Base-by-base conservation (phyloP, 192 early-diverging fungal genomes). In the Linnemannia zychae region DNA sequence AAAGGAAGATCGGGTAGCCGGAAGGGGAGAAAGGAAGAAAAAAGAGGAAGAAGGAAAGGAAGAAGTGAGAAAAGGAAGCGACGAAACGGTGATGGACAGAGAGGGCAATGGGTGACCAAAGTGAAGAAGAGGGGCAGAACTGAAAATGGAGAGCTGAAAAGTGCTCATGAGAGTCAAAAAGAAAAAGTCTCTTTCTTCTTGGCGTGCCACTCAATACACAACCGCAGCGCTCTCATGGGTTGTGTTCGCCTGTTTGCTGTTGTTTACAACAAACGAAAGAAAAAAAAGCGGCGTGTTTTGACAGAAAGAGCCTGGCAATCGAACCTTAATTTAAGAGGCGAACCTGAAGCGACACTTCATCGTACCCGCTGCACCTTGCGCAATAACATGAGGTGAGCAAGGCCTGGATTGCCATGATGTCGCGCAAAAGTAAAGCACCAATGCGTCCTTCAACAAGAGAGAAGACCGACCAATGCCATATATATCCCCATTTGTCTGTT, bases 221-320 rank as follows among this genome's bases (percentile, higher is more conserved):
- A n/a, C 57, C 57, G 28, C 28, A 0, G 57, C 3, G 28, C 57
- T 63, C 57, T 6, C 40, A 44, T 6, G 4, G 40, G 9, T 63
- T 31, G 57, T 33, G n/a, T 24, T 63, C 52, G 22, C n/a, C 24
- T 31, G 2, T 57, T 9, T 1, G 24, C n/a, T 22, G 50, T 52
- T 52, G 50, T 57, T 6, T 24, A n/a, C 52, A 28, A 57, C n/a
- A 3, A 53, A n/a, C 20, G 0, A 11, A 50, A n/a, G n/a, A 11
- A 63, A 24, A 33, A 31, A 63, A 63, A 63, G 57, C 57, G 57
- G 57, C 57, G 57, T 63, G 57, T 49, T 31, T 63, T 63, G 28
- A 57, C n/a, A 44, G 40, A 44, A 9, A 44, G 40, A 9, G 9
- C 4, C 40, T 44, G 40, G 40, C 40, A 44, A 44, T 44, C 40